phyloP scores from a whole-genome alignment of 345 rosid genomes.

The Citrus sinensis region DNA sequence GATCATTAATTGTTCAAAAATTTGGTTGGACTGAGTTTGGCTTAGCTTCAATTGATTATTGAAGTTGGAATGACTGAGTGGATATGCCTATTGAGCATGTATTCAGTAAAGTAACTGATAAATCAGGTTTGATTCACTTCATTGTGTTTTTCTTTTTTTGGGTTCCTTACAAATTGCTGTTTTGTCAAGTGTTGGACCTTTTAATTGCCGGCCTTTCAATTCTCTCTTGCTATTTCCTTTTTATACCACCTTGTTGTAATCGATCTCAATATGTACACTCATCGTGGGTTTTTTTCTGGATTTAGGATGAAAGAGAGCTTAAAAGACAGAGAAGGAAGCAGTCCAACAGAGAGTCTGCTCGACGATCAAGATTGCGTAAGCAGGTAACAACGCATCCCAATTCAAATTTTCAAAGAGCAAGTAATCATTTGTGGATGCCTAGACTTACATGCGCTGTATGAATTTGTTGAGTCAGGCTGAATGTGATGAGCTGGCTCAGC shows the following conservation, averaged over 20 bases:
- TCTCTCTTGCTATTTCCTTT: neutral
- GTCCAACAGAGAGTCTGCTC: slow-evolving; percentile 98
- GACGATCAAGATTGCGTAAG: slow-evolving; percentile 92
- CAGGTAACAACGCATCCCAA: slow-evolving; percentile 55
- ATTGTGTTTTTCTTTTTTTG: no score
- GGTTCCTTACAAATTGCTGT: neutral
- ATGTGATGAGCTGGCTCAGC: slow-evolving; percentile 93
- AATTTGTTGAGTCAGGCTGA: slow-evolving; percentile 70
- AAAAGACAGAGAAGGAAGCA: slow-evolving; percentile 96
- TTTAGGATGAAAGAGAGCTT: slow-evolving; percentile 89
- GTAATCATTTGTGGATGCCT: neutral
- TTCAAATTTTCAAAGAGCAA: no score
- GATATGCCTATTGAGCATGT: neutral
- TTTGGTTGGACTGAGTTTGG: neutral
- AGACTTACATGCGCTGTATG: slow-evolving; percentile 5
- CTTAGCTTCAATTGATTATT: neutral
- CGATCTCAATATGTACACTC: neutral
- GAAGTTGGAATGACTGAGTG: neutral
- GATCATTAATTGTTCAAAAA: neutral
- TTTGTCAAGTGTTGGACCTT: neutral
- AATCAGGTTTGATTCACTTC: neutral
- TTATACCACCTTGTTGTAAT: neutral
- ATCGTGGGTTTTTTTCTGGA: neutral
- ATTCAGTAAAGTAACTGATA: neutral
- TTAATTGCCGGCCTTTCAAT: neutral